Conservation (phyloP, 2,329 filamentous ascomycete genomes). For the Neodidymelliopsis sp. region DNA sequence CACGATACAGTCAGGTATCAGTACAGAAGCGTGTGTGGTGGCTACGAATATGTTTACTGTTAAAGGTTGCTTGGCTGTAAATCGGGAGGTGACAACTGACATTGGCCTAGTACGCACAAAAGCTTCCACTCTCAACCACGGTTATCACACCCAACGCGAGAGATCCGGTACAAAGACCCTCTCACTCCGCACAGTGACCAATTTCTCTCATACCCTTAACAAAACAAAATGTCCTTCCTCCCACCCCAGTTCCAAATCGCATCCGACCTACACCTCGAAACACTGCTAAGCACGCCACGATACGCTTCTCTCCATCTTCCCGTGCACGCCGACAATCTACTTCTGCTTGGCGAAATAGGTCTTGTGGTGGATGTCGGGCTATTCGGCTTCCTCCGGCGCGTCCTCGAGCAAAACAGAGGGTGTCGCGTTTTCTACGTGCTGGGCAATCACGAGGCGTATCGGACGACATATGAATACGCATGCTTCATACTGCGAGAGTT, state of each 20-base stretch:
- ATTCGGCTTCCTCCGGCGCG: conserved; percentile 21
- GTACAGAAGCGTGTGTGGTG: too few relatives aligned
- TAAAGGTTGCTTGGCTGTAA: too few relatives aligned
- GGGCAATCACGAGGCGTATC: conserved; percentile 31
- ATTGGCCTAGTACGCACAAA: too few relatives aligned
- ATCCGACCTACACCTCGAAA: conserved; percentile 34
- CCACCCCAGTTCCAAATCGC: conserved; percentile 28
- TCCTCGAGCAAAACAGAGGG: conserved; percentile 8
- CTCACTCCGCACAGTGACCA: too few relatives aligned
- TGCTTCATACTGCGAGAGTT: conserved; percentile 15
- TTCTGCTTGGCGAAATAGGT: conserved; percentile 30
- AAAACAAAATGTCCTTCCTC: conserved; percentile 21
- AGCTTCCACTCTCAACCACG: too few relatives aligned
- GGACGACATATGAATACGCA: conserved; percentile 6
- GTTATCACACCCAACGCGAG: too few relatives aligned
- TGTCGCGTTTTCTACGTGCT: conserved; percentile 26
- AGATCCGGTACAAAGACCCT: too few relatives aligned
- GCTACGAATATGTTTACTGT: too few relatives aligned
- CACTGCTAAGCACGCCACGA: conserved; percentile 10
- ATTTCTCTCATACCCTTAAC: too few relatives aligned
- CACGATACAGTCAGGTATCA: too few relatives aligned
- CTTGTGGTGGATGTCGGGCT: conserved; percentile 17
- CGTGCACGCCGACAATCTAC: conserved; percentile 16
- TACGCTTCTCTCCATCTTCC: conserved; percentile 20
- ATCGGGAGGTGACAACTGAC: too few relatives aligned